Evolutionary conservation across 2,329 filamentous ascomycete species (phyloP).

Genomic region (Trichoderma endophyticum): DNA sequence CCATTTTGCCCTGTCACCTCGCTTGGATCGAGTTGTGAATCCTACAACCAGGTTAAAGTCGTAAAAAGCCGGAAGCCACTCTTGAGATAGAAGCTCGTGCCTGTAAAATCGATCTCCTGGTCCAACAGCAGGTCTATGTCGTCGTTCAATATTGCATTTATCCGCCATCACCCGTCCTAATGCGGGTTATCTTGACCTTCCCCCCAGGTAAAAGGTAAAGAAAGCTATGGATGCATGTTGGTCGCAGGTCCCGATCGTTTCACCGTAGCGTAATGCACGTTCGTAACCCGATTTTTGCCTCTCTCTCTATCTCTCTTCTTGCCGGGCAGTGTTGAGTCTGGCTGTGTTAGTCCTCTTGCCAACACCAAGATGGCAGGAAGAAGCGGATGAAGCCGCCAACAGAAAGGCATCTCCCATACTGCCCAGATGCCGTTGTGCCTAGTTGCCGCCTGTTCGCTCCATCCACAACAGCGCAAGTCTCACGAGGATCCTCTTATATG

Average conservation of each 20-base stretch:
- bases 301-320: not conserved
- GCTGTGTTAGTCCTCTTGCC: conserved; percentile 11
- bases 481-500: not conserved
- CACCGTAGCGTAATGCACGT: not conserved
- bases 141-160: not conserved
- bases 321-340: not conserved
- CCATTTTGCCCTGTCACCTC: not conserved
- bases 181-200: not conserved
- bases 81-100: not conserved
- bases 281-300: not conserved
- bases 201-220: not conserved
- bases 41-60: not conserved
- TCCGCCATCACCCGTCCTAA: not conserved
- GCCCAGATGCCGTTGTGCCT: not conserved
- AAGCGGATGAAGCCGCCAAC: conserved; percentile 18
- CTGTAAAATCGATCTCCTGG: not conserved
- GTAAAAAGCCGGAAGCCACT: not conserved
- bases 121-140: not conserved
- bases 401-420: not conserved
- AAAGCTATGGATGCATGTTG: not conserved
- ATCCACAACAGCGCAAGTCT: not conserved
- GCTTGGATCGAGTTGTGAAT: not conserved
- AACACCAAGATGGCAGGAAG: not conserved
- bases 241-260: not conserved
- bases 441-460: not conserved